A percentile compares a stretch with the other conserved stretches of the same genome.
Conservation (phyloP, 805 yeast species). For the Kodamaea hsintzibuensis region DNA sequence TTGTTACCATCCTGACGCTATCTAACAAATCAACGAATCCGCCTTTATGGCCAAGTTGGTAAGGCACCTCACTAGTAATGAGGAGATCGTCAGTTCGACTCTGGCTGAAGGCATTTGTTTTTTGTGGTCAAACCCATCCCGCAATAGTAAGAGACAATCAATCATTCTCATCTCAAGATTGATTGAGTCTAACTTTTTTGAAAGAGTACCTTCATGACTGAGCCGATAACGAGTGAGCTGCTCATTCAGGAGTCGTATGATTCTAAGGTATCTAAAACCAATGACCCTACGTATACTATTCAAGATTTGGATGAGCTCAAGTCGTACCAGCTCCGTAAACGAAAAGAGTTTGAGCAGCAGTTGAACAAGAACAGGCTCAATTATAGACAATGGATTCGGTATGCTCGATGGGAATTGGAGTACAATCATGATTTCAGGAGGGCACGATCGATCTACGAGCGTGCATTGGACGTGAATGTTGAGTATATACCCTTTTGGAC, state of each 20-base stretch:
- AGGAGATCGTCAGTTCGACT: constrained; percentile 11
- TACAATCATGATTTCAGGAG: constrained; percentile 71
- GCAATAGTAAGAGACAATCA: not conserved
- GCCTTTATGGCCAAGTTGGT: constrained; percentile 12
- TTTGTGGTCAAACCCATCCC: too few relatives aligned
- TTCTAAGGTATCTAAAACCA: constrained; percentile 23
- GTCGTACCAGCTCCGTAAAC: constrained; percentile 71
- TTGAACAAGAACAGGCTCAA: constrained; percentile 80
- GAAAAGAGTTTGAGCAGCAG: constrained; percentile 86
- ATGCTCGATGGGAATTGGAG: constrained; percentile 83
- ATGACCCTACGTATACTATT: constrained; percentile 35
- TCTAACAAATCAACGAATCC: not conserved
- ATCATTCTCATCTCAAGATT: not conserved
- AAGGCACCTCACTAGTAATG: constrained; percentile 12
- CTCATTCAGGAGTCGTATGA: constrained; percentile 38
- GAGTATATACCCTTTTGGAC: constrained; percentile 84
- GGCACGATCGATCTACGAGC: constrained; percentile 84
- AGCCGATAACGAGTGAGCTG: constrained; percentile 35
- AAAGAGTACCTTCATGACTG: not conserved
- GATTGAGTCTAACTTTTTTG: not conserved
- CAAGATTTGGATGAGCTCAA: constrained; percentile 78
- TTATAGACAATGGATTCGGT: constrained; percentile 86
- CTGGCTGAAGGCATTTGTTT: constrained; percentile 9
- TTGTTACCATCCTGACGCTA: too few relatives aligned
- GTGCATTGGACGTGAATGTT: constrained; percentile 77